phyloP scores from a whole-genome alignment of 2,329 filamentous ascomycete species.

The Sporothrix schenckii region DNA sequence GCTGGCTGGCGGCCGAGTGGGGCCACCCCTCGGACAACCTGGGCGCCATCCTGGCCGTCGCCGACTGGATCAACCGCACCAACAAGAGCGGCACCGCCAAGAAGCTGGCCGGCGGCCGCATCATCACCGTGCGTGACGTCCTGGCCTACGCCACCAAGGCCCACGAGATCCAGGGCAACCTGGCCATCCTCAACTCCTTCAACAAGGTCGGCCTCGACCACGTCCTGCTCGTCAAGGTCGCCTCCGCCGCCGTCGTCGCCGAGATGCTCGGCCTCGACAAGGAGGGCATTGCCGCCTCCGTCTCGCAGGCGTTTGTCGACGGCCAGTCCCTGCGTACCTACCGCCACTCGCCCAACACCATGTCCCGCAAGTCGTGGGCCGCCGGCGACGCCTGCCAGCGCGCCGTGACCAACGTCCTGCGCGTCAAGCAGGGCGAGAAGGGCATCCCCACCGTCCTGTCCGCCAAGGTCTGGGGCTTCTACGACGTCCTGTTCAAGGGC shows the following conservation, averaged over 20 bases:
- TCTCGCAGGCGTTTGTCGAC: constrained; percentile 97
- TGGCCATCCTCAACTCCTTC: constrained; percentile 96
- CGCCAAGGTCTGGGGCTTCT: constrained; percentile 95
- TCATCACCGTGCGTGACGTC: constrained; percentile 85
- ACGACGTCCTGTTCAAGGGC: constrained; percentile 96
- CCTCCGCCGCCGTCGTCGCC: constrained; percentile 88
- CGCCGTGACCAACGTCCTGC: constrained; percentile 86
- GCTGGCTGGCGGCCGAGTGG: constrained; percentile 93
- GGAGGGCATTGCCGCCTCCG: constrained; percentile 89
- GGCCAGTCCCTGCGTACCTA: constrained; percentile 96
- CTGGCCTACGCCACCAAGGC: constrained; percentile 99
- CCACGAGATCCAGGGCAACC: constrained; percentile 96
- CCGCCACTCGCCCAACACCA: constrained; percentile 97
- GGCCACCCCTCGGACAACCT: constrained; percentile 98
- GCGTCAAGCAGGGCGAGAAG: constrained; percentile 87
- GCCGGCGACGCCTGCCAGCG: constrained; percentile 97
- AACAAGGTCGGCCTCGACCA: constrained; percentile 99
- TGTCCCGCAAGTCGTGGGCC: constrained; percentile 99
- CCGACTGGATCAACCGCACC: constrained; percentile 96
- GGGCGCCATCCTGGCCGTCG: constrained; percentile 92
- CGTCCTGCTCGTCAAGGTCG: constrained; percentile 97
- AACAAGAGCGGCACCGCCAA: constrained; percentile 54
- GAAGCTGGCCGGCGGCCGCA: constrained; percentile 76
- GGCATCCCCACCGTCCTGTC: constrained; percentile 92
- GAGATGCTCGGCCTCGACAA: constrained; percentile 91